Evolutionary conservation across 202 grass and related monocot genomes (phyloP), one percentile per base, ranked within the genome.

Genomic region (Dendrocalamus latiflorus): DNA sequence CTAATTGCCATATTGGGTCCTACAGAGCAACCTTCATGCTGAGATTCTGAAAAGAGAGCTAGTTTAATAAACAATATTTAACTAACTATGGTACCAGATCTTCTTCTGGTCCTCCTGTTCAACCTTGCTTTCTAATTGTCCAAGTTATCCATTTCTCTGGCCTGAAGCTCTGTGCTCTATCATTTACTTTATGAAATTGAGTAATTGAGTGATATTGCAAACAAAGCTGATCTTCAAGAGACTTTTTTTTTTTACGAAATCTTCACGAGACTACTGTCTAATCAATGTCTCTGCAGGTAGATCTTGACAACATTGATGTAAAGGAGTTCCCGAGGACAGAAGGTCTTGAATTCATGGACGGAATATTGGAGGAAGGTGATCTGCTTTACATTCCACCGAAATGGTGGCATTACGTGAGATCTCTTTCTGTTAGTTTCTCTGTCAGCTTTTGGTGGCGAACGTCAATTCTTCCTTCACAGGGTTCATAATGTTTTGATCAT

Each of bases 341-440:
- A 70, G 76, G 78, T 64, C 66, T 93, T 74, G 96, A 95, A 65
- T 98, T 98, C 74, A 74, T 89, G 25, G 96, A 98, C 16, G 88
- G 89, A 60, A 71, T 98, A 83, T 87, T 98, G 77, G 91, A 98
- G 59, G 93, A 98, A 84, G 96, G 96, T 66, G 96, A 95, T 26
- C 81, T 95, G 81, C 93, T 98, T 82, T 98, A 98, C 83, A 95
- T 95, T 83, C 95, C 96, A 75, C 93, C 80, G 34, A 98, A 92
- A 91, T 98, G 96, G 91, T 98, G 93, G 96, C 91, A 95, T 83
- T 93, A 95, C 48, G 83, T 98, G 83, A 91, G 85, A 81, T 98
- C 91, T 66, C 93, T 98, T 86, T 98, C 91, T 72, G 82, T 84
- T 65, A 98, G 93, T 56, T 90, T 98, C 81, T 98, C 87, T 73